Conservation (phyloP, 768 basidiomycete species). For the Lentinula detonsa region DNA sequence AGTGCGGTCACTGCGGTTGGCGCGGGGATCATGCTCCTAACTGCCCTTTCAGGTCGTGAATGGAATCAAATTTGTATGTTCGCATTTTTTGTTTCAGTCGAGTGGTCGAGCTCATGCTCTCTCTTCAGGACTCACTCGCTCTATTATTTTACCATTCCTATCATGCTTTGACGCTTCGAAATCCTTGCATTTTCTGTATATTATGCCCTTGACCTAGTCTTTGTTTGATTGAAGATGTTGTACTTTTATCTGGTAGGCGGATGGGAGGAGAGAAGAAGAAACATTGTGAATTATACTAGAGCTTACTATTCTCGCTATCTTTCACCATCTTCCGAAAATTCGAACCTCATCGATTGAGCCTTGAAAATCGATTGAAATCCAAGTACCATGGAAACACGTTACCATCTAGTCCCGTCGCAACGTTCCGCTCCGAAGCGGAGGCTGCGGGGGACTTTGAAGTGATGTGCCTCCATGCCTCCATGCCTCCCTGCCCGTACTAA, state of each 20-base stretch:
- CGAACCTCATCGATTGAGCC: too few relatives aligned
- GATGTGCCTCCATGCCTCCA: too few relatives aligned
- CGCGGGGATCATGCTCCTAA: constrained; percentile 53
- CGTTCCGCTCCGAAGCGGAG: not conserved
- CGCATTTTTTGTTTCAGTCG: not conserved
- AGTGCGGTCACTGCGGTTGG: constrained; percentile 76
- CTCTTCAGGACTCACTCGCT: not conserved
- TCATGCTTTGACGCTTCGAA: not conserved
- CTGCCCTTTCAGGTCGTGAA: constrained; percentile 58
- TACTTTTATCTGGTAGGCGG: not conserved
- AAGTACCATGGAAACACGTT: not conserved
- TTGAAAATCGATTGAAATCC: not conserved
- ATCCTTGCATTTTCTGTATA: not conserved
- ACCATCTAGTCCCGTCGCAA: not conserved
- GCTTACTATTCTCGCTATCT: not conserved
- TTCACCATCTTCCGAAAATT: too few relatives aligned
- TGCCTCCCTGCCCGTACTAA: too few relatives aligned
- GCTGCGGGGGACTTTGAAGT: too few relatives aligned
- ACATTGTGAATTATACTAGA: not conserved
- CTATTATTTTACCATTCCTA: not conserved
- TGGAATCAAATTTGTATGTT: not conserved
- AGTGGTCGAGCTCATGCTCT: not conserved
- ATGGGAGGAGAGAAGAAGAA: not conserved
- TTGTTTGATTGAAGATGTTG: not conserved
- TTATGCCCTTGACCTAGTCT: not conserved